These are phyloP conservation scores for Cordyceps tenuipes DNA, from an alignment of 2,329 filamentous ascomycete genomes.

Conservation along the genomic window DNA sequence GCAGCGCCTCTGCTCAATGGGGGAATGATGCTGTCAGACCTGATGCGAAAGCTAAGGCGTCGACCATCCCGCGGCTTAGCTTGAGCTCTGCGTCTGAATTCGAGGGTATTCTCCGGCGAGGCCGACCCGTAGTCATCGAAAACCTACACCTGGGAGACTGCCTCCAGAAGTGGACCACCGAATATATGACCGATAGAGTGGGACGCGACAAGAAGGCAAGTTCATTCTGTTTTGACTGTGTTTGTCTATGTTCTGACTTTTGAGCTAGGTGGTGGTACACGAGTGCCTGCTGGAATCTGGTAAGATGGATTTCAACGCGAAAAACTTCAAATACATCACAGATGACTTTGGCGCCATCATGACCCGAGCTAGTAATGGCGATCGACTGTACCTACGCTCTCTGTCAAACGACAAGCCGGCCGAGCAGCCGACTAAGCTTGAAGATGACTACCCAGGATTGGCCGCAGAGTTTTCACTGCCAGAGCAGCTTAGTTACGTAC, in stretches of 20 bases:
- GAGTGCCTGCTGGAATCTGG: slow-evolving; percentile 45
- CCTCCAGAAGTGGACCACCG: slow-evolving; percentile 55
- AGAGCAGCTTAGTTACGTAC: slow-evolving; percentile 47
- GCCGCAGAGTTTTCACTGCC: slow-evolving; percentile 64
- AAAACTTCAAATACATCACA: slow-evolving; percentile 73
- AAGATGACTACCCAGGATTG: slow-evolving; percentile 62
- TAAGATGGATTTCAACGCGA: slow-evolving; percentile 71
- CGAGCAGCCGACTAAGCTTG: slow-evolving; percentile 60
- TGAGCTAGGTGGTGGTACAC: slow-evolving; percentile 60
- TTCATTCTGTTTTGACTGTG: not conserved
- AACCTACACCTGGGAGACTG: slow-evolving; percentile 60
- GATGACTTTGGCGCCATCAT: slow-evolving; percentile 61
- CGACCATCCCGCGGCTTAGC: slow-evolving; percentile 41
- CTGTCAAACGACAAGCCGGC: slow-evolving; percentile 62
- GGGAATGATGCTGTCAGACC: not conserved
- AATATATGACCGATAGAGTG: slow-evolving; percentile 57
- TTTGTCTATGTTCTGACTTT: not conserved
- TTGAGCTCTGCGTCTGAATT: slow-evolving; percentile 51
- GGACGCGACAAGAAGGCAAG: slow-evolving; percentile 53
- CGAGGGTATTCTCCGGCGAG: slow-evolving; percentile 44
- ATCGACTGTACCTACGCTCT: slow-evolving; percentile 67
- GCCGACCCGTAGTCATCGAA: slow-evolving; percentile 53
- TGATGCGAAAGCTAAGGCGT: slow-evolving; percentile 16
- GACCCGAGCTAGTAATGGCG: slow-evolving; percentile 47
- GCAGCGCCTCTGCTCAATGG: slow-evolving; percentile 9